phyloP scores from a whole-genome alignment of 176 grass and related monocot genomes.

The Phyllostachys edulis region DNA sequence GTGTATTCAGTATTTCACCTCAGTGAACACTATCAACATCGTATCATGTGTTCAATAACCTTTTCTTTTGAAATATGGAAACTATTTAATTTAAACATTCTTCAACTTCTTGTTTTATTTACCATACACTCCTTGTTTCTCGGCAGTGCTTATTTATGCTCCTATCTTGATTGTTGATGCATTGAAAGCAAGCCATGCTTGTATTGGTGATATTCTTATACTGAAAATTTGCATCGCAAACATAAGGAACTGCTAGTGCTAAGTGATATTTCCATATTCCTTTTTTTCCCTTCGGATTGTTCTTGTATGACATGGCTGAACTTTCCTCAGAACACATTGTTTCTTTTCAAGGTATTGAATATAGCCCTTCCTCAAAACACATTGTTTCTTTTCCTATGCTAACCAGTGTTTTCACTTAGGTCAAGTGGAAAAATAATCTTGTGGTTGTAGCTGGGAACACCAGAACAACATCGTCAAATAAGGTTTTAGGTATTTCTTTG shows the following conservation, averaged over 20 bases:
- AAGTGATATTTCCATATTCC: not conserved
- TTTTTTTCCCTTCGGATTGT: not conserved
- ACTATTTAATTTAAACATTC: not conserved
- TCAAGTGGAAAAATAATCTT: slow-evolving; percentile 82
- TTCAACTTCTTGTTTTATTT: not conserved
- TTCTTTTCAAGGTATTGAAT: too few species aligned
- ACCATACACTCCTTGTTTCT: not conserved
- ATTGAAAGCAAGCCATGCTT: too few species aligned
- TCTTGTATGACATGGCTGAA: not conserved
- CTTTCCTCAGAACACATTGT: too few species aligned
- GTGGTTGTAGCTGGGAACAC: slow-evolving; percentile 72
- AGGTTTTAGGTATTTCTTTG: slow-evolving; percentile 62
- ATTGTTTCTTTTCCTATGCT: slow-evolving; percentile 4
- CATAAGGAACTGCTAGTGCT: not conserved
- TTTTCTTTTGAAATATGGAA: not conserved
- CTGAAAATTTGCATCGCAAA: not conserved
- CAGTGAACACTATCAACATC: not conserved
- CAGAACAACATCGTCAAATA: slow-evolving; percentile 55
- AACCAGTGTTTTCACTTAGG: slow-evolving; percentile 35
- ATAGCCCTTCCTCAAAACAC: too few species aligned
- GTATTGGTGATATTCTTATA: not conserved
- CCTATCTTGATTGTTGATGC: too few species aligned
- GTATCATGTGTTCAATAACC: not conserved
- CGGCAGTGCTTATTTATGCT: too few species aligned
- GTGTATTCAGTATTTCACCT: not conserved